Base-by-base conservation (phyloP, 352 stramenopile genomes). In the Labyrinthula sp. region DNA sequence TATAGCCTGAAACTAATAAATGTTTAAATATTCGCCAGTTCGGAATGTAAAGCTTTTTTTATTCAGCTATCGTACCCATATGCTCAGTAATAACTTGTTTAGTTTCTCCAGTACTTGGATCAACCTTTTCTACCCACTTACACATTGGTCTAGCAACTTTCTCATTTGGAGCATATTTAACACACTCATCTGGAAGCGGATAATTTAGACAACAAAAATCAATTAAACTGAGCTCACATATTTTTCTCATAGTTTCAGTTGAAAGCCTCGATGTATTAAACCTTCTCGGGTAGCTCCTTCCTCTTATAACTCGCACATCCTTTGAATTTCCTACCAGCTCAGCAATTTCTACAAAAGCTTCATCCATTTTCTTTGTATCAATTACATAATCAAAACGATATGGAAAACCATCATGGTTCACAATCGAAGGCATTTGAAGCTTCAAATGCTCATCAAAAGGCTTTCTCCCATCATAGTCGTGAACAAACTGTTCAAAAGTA, bases 171-270 rank as follows among this genome's bases (percentile, higher is more conserved):
- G n/a, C n/a, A n/a, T n/a, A n/a, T n/a, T n/a, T n/a, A n/a, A n/a
- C n/a, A n/a, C n/a, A n/a, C n/a, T n/a, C n/a, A n/a, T n/a, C n/a
- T n/a, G 34, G 34, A 30, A 40, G 34, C 34, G 9, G 8, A 22
- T 40, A 40, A 22, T 40, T 40, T 9, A 40, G 9, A 22, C 34
- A 40, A 22, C 34, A 40, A 40, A 40, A 40, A 15, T 40, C 34
- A 33, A 10, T 9, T 22, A 22, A 17, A 36, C 9, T 10, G 10
- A 40, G 34, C 9, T 10, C 8, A 15, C 34, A 40, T 9, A 40
- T 40, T 22, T 40, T 40, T 30, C 34, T 17, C 10, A 40, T 9
- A 15, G 34, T 40, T 9, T 17, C 9, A 10, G 9, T 10, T 22
- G 9, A 12, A 10, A 40, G 17, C 20, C 15, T 22, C 10, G 9